These are phyloP conservation scores for Hortiboletus campestris DNA, from an alignment of 768 basidiomycete species.

Conservation along the genomic window DNA sequence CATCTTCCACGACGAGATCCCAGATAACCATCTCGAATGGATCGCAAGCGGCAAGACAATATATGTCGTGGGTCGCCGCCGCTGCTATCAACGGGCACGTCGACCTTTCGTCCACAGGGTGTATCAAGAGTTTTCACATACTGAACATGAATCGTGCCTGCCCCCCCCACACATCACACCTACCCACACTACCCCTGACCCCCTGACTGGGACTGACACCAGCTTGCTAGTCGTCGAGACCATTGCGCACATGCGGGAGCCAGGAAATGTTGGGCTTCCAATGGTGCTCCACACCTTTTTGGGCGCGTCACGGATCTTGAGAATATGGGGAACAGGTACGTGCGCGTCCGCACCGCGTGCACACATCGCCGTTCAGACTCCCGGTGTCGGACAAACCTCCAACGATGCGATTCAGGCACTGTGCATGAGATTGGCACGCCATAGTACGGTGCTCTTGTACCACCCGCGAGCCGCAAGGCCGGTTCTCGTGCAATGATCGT, in stretches of 20 bases:
- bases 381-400: neutral
- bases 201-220: neutral
- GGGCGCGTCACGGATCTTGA: slow-evolving; percentile 55
- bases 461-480: slow-evolving; percentile 43
- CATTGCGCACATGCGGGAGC: slow-evolving; percentile 57
- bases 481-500: slow-evolving; percentile 63
- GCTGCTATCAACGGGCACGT: slow-evolving; percentile 66
- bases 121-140: slow-evolving; percentile 59
- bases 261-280: slow-evolving; percentile 55
- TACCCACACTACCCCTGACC: neutral
- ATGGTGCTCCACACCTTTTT: slow-evolving; percentile 62
- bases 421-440: slow-evolving; percentile 62
- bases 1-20: slow-evolving; percentile 55
- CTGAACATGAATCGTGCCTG: slow-evolving; percentile 53
- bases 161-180: slow-evolving; percentile 20
- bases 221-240: slow-evolving; percentile 49
- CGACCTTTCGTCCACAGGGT: slow-evolving; percentile 68
- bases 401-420: slow-evolving; percentile 38
- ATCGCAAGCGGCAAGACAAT: slow-evolving; percentile 45
- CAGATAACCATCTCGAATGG: slow-evolving; percentile 53
- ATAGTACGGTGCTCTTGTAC: slow-evolving; percentile 55
- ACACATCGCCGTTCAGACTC: neutral
- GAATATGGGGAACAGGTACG: slow-evolving; percentile 59
- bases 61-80: slow-evolving; percentile 71
- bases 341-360: neutral